Conservation (phyloP, 2,329 filamentous ascomycete genomes). For the Aspergillus sp. region DNA sequence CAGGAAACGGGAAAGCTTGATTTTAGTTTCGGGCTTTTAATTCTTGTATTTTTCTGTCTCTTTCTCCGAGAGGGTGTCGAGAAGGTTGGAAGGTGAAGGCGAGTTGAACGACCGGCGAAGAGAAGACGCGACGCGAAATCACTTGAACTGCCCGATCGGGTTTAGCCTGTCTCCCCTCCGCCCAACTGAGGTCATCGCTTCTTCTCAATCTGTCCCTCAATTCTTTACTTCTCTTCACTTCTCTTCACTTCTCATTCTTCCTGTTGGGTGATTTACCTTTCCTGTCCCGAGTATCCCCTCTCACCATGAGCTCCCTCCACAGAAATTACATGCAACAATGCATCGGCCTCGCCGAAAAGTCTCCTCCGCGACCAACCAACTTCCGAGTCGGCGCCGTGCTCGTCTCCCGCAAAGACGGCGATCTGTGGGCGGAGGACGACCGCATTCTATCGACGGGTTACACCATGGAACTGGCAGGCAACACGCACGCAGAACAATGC, state of each 20-base stretch:
- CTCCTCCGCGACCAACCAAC: constrained; percentile 84
- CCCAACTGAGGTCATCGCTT: neutral
- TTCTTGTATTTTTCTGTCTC: too few species aligned
- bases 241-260: neutral
- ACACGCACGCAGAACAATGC: constrained; percentile 95
- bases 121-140: constrained; percentile 14
- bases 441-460: constrained; percentile 76
- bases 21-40: neutral
- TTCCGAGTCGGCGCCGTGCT: constrained; percentile 95
- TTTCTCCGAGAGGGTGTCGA: neutral
- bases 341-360: constrained; percentile 72
- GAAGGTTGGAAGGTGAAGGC: neutral
- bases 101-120: constrained; percentile 26
- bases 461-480: constrained; percentile 84
- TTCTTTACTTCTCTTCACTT: neutral
- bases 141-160: constrained; percentile 27
- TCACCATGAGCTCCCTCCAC: constrained; percentile 29
- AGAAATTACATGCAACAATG: constrained; percentile 66
- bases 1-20: neutral
- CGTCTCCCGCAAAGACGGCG: constrained; percentile 45
- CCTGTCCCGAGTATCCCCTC: neutral
- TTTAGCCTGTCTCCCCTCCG: constrained; percentile 8
- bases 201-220: neutral
- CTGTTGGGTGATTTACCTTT: neutral
- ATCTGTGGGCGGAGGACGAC: constrained; percentile 35